Conservation (phyloP, 1,284 basidiomycete species). For the Sporisorium exsertum region DNA sequence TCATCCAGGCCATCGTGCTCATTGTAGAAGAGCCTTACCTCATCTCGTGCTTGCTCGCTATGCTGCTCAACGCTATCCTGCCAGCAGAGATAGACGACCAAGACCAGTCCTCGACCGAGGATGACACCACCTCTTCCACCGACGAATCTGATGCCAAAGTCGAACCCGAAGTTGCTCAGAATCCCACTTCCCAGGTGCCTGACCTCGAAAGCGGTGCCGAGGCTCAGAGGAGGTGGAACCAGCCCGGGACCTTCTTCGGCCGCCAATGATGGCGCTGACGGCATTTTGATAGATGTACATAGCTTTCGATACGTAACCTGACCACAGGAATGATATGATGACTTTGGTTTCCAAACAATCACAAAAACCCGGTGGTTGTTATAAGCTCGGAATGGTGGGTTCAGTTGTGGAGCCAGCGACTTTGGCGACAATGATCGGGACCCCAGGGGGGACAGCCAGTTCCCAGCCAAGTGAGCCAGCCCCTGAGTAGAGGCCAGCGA, state of each 20-base stretch:
- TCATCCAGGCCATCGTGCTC: conserved; percentile 44
- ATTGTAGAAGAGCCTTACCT: conserved; percentile 48
- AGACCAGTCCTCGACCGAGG: not conserved
- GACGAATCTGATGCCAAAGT: conserved; percentile 8
- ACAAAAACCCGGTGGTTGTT: too few species aligned
- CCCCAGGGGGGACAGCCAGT: too few species aligned
- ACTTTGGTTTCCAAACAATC: not conserved
- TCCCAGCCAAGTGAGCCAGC: too few species aligned
- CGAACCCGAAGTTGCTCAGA: not conserved
- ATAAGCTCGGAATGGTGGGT: too few species aligned
- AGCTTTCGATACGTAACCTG: not conserved
- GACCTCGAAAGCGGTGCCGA: conserved; percentile 24
- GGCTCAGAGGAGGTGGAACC: conserved; percentile 18
- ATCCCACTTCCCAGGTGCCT: conserved; percentile 12
- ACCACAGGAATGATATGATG: not conserved
- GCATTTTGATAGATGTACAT: not conserved
- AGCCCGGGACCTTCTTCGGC: conserved; percentile 26
- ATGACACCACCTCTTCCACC: conserved; percentile 17
- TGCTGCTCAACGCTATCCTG: conserved; percentile 36
- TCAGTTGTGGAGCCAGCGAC: too few species aligned
- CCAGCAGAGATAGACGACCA: conserved; percentile 26
- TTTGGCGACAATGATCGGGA: too few species aligned
- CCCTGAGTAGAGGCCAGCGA: too few species aligned
- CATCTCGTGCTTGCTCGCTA: conserved; percentile 34
- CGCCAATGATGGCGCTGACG: not conserved